Evolutionary conservation across 768 basidiomycete species (phyloP).

Genomic region (Trametes maxima): DNA sequence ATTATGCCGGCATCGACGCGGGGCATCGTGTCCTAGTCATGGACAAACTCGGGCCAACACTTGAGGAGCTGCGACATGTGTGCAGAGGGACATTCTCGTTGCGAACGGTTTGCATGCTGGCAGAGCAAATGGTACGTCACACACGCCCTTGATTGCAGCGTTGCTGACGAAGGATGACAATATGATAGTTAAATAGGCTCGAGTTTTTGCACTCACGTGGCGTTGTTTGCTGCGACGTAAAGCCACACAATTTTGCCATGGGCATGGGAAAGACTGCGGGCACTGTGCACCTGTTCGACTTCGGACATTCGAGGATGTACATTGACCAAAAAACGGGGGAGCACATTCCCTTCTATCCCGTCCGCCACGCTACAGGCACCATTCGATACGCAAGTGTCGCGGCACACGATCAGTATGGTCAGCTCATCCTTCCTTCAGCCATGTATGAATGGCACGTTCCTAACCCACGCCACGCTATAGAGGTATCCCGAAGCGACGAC

Average conservation of each 20-base stretch:
- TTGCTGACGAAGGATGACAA: background rate
- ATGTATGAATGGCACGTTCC: too few relatives aligned
- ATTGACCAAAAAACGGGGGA: conserved; percentile 14
- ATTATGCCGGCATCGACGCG: too few relatives aligned
- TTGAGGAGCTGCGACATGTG: conserved; percentile 19
- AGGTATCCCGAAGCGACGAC: conserved; percentile 26
- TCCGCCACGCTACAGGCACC: conserved; percentile 17
- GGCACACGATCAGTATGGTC: too few relatives aligned
- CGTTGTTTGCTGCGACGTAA: conserved; percentile 29
- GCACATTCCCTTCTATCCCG: conserved; percentile 20
- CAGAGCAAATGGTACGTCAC: conserved; percentile 27
- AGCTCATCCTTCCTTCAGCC: too few relatives aligned
- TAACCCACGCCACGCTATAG: too few relatives aligned
- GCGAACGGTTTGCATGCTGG: conserved; percentile 30
- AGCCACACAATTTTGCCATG: conserved; percentile 29
- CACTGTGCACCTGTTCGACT: conserved; percentile 25
- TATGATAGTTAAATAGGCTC: conserved; percentile 18
- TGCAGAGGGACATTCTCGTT: conserved; percentile 24
- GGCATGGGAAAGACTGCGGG: conserved; percentile 7
- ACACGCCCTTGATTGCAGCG: background rate
- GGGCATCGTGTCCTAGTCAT: conserved; percentile 21
- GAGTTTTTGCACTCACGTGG: conserved; percentile 26
- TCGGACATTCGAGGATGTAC: conserved; percentile 23
- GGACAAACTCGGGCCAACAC: conserved; percentile 27
- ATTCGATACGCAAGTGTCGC: too few relatives aligned